These are phyloP conservation scores for Vitis rupestris DNA, from an alignment of 164 flowering plant species.

Conservation along the genomic window DNA sequence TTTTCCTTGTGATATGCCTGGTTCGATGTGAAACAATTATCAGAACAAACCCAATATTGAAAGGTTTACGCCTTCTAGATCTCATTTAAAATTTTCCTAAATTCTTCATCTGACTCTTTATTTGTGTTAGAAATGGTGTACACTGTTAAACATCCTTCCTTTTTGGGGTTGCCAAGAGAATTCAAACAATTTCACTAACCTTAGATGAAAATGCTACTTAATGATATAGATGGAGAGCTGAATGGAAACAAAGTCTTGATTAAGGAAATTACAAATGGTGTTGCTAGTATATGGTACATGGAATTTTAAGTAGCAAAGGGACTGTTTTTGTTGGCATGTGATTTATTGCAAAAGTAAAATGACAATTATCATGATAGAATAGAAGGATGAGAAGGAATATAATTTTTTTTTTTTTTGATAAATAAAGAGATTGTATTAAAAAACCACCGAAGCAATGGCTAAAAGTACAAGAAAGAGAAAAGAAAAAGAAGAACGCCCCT, in stretches of 20 bases:
- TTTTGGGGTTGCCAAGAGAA: too few relatives aligned
- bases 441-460: too few relatives aligned
- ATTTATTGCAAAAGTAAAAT: neutral
- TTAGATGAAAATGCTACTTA: too few relatives aligned
- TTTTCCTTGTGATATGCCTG: neutral
- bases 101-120: too few relatives aligned
- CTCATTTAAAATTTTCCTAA: neutral
- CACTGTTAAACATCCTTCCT: too few relatives aligned
- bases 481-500: too few relatives aligned
- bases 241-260: neutral
- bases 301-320: neutral
- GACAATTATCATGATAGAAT: neutral
- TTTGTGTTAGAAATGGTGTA: too few relatives aligned
- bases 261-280: neutral
- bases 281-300: neutral
- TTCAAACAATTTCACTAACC: too few relatives aligned
- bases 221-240: neutral
- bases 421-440: too few relatives aligned
- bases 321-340: neutral
- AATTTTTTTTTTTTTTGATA: too few relatives aligned
- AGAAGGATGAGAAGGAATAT: too few relatives aligned
- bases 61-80: neutral
- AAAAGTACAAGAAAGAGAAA: too few relatives aligned
- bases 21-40: neutral
- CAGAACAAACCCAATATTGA: neutral